phyloP scores from a whole-genome alignment of 106 monocot species.

The Dendrobium nobile region DNA sequence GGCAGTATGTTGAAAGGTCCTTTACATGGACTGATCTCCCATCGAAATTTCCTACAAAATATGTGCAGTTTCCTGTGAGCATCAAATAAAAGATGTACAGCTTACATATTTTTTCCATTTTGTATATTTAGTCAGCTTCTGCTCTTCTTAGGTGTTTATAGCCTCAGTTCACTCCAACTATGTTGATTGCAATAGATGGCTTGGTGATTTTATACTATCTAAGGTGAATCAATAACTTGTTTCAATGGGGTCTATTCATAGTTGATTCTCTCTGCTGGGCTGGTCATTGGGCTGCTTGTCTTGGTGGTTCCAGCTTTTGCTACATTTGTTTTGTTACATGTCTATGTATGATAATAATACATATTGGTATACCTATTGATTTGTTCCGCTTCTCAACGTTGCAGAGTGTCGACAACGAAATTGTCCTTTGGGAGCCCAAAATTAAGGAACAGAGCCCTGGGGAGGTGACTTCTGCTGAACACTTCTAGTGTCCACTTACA shows the following conservation, averaged over 20 bases:
- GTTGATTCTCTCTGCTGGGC: neutral
- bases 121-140: neutral
- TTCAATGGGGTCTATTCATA: neutral
- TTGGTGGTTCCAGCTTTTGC: neutral
- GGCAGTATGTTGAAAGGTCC: slow-evolving; percentile 95
- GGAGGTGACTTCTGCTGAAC: slow-evolving; percentile 44
- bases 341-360: neutral
- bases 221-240: slow-evolving; percentile 43
- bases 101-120: slow-evolving; percentile 1
- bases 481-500: neutral
- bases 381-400: slow-evolving; percentile 2
- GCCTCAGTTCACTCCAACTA: slow-evolving; percentile 93
- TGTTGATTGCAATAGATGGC: slow-evolving; percentile 98
- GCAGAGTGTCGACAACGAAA: slow-evolving; percentile 98
- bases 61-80: slow-evolving; percentile 98
- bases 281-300: neutral
- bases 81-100: neutral
- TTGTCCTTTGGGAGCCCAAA: slow-evolving; percentile 96
- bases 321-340: neutral
- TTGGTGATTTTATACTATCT: slow-evolving; percentile 93
- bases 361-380: neutral
- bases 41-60: slow-evolving; percentile 99
- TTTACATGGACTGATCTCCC: slow-evolving; percentile 99
- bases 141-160: slow-evolving; percentile 56
- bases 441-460: slow-evolving; percentile 92